Percentiles rank a stretch among this genome's conserved stretches.
phyloP scores from a whole-genome alignment of 2,329 filamentous ascomycete genomes.

The Tolypocladium guangdongense region DNA sequence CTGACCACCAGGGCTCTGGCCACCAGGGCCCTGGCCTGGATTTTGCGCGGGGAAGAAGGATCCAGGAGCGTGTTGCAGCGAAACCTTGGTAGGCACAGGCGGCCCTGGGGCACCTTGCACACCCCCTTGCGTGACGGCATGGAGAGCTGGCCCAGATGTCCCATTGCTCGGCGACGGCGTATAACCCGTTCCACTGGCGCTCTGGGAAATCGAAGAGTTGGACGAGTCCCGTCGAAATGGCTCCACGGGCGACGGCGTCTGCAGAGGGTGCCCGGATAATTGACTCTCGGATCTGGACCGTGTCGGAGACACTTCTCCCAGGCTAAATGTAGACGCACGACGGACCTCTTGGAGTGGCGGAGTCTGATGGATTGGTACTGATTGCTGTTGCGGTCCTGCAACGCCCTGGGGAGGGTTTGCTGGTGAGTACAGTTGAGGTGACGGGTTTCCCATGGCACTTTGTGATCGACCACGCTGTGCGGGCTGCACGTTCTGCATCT shows the following conservation, averaged over 20 bases:
- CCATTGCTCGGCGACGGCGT: slow-evolving; percentile 3
- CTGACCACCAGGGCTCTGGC: too few relatives aligned
- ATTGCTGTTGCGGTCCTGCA: neutral
- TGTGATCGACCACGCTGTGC: slow-evolving; percentile 3
- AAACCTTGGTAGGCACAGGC: slow-evolving; percentile 3
- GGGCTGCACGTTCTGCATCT: neutral
- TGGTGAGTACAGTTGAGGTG: neutral
- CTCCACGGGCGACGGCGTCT: slow-evolving; percentile 8
- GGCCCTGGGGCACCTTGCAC: neutral
- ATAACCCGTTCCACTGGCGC: neutral
- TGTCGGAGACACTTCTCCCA: slow-evolving; percentile 5
- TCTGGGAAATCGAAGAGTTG: slow-evolving; percentile 1
- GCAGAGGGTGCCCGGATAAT: slow-evolving; percentile 5
- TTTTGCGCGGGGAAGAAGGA: slow-evolving; percentile 2
- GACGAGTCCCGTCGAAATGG: slow-evolving; percentile 4
- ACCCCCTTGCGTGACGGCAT: too few relatives aligned
- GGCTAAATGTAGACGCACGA: slow-evolving; percentile 2
- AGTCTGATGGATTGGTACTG: neutral
- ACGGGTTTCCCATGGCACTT: neutral
- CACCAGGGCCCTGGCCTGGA: neutral
- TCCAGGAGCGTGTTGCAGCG: neutral
- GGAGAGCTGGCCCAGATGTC: neutral
- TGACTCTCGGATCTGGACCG: slow-evolving; percentile 7
- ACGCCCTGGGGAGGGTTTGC: neutral
- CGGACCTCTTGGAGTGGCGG: slow-evolving; percentile 1